phyloP scores from a whole-genome alignment of 805 yeast genomes.

The Candida glaebosa region DNA sequence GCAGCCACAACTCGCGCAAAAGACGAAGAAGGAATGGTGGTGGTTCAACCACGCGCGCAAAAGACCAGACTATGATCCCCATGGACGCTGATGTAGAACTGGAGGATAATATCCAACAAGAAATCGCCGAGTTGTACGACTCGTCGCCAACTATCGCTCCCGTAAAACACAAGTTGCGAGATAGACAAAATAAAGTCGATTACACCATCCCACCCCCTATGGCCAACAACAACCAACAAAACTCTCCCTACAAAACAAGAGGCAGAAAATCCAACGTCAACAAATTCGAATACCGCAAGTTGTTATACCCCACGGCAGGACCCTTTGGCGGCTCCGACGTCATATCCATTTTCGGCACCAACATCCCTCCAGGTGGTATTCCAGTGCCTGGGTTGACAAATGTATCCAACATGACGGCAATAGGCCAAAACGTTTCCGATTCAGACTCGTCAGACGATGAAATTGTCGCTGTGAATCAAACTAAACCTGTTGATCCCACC shows the following conservation, averaged over 20 bases:
- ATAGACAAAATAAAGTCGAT: conserved; percentile 59
- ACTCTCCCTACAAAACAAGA: conserved; percentile 20
- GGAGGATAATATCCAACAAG: conserved; percentile 51
- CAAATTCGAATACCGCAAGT: conserved; percentile 52
- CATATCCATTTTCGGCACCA: conserved; percentile 72
- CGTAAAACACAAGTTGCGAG: conserved; percentile 39
- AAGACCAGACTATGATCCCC: conserved; percentile 8
- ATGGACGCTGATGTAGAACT: conserved; percentile 16
- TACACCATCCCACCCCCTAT: conserved; percentile 85
- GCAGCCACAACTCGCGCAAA: not conserved
- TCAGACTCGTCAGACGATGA: conserved; percentile 67
- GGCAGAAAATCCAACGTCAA: conserved; percentile 35
- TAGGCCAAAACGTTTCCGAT: conserved; percentile 40
- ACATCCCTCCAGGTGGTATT: conserved; percentile 50
- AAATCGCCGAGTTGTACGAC: conserved; percentile 61
- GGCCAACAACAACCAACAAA: conserved; percentile 34
- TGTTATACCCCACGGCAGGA: conserved; percentile 90
- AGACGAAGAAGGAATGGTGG: conserved; percentile 14
- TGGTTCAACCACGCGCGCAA: conserved; percentile 9
- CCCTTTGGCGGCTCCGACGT: conserved; percentile 98
- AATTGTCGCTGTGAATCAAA: conserved; percentile 41
- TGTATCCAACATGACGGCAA: conserved; percentile 23
- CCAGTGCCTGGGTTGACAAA: conserved; percentile 34
- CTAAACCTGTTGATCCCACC: conserved; percentile 27
- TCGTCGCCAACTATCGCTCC: conserved; percentile 49